These are phyloP conservation scores for Aureobasidium subglaciale DNA, from an alignment of 2,329 filamentous ascomycete genomes.

Conservation along the genomic window DNA sequence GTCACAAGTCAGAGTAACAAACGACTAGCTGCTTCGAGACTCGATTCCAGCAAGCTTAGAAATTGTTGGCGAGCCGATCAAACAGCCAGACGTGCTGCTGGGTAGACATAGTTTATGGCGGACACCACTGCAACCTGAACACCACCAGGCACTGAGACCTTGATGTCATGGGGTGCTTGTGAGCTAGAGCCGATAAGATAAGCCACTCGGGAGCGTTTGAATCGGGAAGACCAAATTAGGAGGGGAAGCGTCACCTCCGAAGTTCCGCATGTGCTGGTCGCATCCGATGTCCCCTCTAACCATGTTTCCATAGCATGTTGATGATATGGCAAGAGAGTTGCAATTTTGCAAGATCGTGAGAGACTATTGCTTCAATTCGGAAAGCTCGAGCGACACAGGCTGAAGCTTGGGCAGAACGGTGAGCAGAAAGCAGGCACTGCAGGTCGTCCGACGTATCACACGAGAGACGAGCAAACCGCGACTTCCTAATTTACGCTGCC, in stretches of 20 bases:
- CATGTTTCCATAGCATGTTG: neutral
- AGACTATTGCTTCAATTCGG: neutral
- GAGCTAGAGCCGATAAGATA: conserved; percentile 2
- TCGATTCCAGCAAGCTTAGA: too few relatives aligned
- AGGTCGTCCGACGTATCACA: conserved; percentile 7
- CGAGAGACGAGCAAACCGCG: conserved; percentile 4
- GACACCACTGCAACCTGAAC: too few relatives aligned
- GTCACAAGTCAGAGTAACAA: too few relatives aligned
- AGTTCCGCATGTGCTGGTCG: neutral
- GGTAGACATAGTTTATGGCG: too few relatives aligned
- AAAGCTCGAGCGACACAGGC: conserved; percentile 1
- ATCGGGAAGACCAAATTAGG: neutral
- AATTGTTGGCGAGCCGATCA: neutral
- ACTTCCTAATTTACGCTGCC: neutral
- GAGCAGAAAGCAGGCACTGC: neutral
- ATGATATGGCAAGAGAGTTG: neutral
- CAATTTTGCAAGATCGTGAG: neutral
- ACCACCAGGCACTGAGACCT: neutral
- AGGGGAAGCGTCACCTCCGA: neutral
- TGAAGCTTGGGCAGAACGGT: conserved; percentile 1
- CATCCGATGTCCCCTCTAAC: neutral
- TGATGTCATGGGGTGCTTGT: neutral
- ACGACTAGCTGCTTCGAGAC: too few relatives aligned
- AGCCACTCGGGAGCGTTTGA: neutral
- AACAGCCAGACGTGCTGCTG: too few relatives aligned